Base-by-base conservation (phyloP, 1,284 basidiomycete species). In the Afroboletus lepidellus region DNA sequence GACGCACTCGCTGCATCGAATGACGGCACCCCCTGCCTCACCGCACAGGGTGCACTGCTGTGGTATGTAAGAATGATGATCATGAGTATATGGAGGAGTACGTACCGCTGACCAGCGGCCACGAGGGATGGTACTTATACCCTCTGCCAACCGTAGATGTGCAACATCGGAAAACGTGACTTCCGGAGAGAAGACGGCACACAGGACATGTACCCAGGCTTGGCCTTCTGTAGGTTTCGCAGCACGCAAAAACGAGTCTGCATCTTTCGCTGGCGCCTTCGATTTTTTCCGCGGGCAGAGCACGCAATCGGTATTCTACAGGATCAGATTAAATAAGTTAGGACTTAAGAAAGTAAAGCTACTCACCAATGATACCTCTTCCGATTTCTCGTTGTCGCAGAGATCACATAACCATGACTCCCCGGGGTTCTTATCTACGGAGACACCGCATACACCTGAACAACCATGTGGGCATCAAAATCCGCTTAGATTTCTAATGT, bases 171-270 rank as follows among this genome's bases (percentile, higher is more conserved):
- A 87, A 69, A 88, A 96, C 18, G 76, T 77, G 8, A 95, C 74
- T 63, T 97, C 94, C 4, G 89, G 87, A 29, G 87, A 83, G 73
- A 94, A 98, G 1, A 91, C 82, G 1, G 94, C 83, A 72, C 96
- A 98, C 1, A 98, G 70, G 20, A 94, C 76, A 67, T 99, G 96
- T 1, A 86, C 86, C 92, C 94, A 98, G 56, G 92, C 90, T 69
- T 90, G 88, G 24, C 92, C 90, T 73, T 98, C 96, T 0, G 95
- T 98, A 5, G 92, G 92, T 69, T 98, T 98, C 66, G 90, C 85
- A 4, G 87, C 90, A 37, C 92, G 87, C 34, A 98, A 74, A 60
- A 88, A 87, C 15, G 83, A 81, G 60, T 90, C 85, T 2, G 79
- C 63, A n/a, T 73, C 69, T 29, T 63, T 80, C 58, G 63, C 77